Base-by-base conservation (phyloP, 495 filamentous ascomycete genomes). In the Echria macrotheca region DNA sequence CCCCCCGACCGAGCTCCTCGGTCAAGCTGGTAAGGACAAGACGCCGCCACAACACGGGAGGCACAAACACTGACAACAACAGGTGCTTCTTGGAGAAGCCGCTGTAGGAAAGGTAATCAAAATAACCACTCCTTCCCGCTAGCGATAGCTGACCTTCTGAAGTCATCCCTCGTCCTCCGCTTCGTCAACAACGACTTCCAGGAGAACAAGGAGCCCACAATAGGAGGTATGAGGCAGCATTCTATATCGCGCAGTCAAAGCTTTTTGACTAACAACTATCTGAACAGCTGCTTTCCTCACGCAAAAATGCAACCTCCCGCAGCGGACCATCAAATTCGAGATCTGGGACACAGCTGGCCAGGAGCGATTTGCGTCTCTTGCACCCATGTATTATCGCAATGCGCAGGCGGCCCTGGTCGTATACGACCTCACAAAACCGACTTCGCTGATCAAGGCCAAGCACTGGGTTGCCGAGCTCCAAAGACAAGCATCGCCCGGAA, bases 171-270 rank as follows among this genome's bases (percentile, higher is more conserved):
- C 42, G 93, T 98, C 46, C 80, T 98, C 57, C 89, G 93, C 59
- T 98, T 98, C 66, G 93, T 98, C 64, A 98, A 97, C 79, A 91
- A 98, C 73, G 93, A 97, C 72, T 98, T 97, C 61, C 93, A 98
- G 75, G 94, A 97, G 71, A 98, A 98, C 69, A 98, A 98, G 75
- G 93, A 98, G 65, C 93, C 93, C 36, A 98, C 93, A 44, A 98
- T 98, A 74, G 93, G 93, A 75, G 91, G 91, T 95, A 82, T 47
- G 18, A 47, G 45, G 48, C 44, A 4, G 35, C 47, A 39, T 9
- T n/a, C n/a, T n/a, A n/a, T n/a, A n/a, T n/a, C n/a, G n/a, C n/a
- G n/a, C n/a, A n/a, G n/a, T n/a, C n/a, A n/a, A n/a, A n/a, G n/a
- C n/a, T n/a, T n/a, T n/a, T n/a, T n/a, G n/a, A n/a, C n/a, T n/a